phyloP scores from a whole-genome alignment of 225 moss, liverwort and hornwort species.

The Pseudoscleropodium purum region DNA sequence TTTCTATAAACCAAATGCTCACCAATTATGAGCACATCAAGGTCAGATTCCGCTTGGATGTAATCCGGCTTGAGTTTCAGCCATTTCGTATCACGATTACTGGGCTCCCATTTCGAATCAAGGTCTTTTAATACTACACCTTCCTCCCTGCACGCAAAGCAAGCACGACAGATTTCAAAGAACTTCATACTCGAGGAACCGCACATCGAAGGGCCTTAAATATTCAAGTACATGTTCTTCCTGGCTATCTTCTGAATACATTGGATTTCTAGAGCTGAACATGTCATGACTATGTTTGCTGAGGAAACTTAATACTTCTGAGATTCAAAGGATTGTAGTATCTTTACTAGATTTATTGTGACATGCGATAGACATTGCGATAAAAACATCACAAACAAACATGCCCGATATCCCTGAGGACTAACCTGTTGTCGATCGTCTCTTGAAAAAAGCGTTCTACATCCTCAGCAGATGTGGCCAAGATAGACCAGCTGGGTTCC shows the following conservation, averaged over 20 bases:
- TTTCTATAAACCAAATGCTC: neutral
- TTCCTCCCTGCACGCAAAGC: slow-evolving; percentile 54
- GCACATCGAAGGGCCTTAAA: neutral
- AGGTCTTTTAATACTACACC: slow-evolving; percentile 88
- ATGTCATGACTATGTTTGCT: neutral
- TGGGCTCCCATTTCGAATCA: slow-evolving; percentile 97
- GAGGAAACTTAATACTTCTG: neutral
- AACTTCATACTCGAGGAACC: neutral
- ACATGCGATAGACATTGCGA: neutral
- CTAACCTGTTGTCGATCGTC: slow-evolving; percentile 73
- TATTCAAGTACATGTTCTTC: neutral
- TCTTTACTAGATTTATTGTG: neutral
- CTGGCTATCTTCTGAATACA: neutral
- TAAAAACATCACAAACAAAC: neutral
- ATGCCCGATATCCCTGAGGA: neutral
- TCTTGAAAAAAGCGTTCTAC: slow-evolving; percentile 65
- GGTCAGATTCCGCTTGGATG: slow-evolving; percentile 64
- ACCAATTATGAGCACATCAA: slow-evolving; percentile 93
- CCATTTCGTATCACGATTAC: slow-evolving; percentile 82
- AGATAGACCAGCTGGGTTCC: slow-evolving; percentile 58
- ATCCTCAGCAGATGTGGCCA: slow-evolving; percentile 58
- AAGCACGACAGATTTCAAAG: neutral
- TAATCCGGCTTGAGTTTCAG: slow-evolving; percentile 98
- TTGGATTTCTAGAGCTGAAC: neutral
- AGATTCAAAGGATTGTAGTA: neutral